Evolutionary conservation across 495 filamentous ascomycete genomes (phyloP).

Genomic region (Aspergillus conjunctus): DNA sequence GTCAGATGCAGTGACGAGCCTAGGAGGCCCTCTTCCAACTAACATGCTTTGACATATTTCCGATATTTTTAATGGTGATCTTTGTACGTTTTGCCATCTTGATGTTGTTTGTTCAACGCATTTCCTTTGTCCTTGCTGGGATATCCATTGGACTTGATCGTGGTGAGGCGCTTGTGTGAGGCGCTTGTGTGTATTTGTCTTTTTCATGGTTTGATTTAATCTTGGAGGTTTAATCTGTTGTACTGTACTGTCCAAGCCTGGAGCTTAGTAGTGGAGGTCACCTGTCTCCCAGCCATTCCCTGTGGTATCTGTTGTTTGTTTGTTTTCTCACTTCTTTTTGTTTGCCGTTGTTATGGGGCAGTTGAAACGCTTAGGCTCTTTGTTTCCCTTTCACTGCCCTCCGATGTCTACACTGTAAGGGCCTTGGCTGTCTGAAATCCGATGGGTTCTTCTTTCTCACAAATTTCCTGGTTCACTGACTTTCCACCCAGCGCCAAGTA

Average conservation of each 20-base stretch:
- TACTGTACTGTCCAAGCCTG: conserved; percentile 18
- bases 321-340: background rate
- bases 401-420: conserved; percentile 15
- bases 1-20: background rate
- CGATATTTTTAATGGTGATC: background rate
- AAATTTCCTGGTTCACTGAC: conserved; percentile 14
- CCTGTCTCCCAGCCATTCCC: conserved; percentile 7
- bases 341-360: conserved; percentile 7
- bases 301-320: conserved; percentile 3
- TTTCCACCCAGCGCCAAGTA: background rate
- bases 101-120: background rate
- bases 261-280: background rate
- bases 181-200: conserved; percentile 1
- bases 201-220: conserved; percentile 7
- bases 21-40: background rate
- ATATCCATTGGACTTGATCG: conserved; percentile 2
- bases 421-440: conserved; percentile 11
- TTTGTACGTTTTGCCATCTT: background rate
- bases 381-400: background rate
- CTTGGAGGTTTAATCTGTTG: background rate
- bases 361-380: background rate
- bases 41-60: background rate
- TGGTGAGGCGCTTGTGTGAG: background rate
- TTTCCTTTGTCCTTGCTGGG: conserved; percentile 6
- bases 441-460: conserved; percentile 5